Evolutionary conservation across 169 alveolate species (phyloP).

Genomic region (Cryptosporidium tyzzeri): DNA sequence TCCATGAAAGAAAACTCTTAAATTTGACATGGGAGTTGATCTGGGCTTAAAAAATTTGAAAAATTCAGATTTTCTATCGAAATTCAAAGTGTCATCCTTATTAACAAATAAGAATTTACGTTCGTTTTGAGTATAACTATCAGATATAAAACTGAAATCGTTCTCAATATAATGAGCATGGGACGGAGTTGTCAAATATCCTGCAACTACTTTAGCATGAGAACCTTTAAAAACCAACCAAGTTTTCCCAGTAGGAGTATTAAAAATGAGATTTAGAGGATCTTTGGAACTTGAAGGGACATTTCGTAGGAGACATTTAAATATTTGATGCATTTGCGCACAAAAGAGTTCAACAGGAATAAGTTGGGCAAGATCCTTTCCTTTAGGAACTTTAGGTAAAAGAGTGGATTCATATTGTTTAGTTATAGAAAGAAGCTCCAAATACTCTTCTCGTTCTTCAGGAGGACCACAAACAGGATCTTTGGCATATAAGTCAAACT

Average conservation of each 20-base stretch:
- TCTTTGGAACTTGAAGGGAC: not conserved
- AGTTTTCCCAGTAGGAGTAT: not conserved
- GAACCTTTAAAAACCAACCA: slow-evolving; percentile 61
- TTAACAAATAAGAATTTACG: slow-evolving; percentile 5
- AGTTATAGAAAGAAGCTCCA: slow-evolving; percentile 25
- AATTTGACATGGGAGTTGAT: slow-evolving; percentile 23
- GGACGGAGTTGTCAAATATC: slow-evolving; percentile 69
- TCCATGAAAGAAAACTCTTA: slow-evolving; percentile 48
- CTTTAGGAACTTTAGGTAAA: not conserved
- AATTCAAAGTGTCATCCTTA: not conserved
- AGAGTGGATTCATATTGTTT: slow-evolving; percentile 13
- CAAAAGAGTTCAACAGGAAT: slow-evolving; percentile 63
- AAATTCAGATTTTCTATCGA: slow-evolving; percentile 41
- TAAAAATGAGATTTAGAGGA: not conserved
- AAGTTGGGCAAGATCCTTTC: slow-evolving; percentile 7
- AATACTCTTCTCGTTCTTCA: slow-evolving; percentile 14
- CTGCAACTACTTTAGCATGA: slow-evolving; percentile 70
- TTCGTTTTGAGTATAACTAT: not conserved
- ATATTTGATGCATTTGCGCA: slow-evolving; percentile 35
- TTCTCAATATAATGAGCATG: not conserved
- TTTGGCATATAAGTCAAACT: not conserved
- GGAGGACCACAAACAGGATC: slow-evolving; percentile 42
- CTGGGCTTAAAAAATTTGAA: slow-evolving; percentile 30
- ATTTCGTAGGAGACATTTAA: slow-evolving; percentile 31
- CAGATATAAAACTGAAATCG: not conserved